Evolutionary conservation across 148 eudicot genomes (phyloP), one percentile per base, ranked within the genome.

Genomic region (Vaccinium corymbosum): DNA sequence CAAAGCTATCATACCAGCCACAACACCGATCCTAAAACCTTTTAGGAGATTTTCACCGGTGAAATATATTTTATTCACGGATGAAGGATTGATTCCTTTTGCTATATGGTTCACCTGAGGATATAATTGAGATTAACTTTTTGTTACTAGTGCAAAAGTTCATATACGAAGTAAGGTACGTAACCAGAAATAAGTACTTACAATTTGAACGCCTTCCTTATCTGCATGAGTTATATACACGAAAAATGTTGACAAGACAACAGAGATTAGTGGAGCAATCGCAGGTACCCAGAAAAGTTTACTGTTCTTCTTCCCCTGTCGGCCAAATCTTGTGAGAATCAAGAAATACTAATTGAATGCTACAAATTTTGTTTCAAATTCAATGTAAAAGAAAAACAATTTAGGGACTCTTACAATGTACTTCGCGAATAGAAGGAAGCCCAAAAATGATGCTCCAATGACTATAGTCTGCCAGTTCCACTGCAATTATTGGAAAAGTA

Each of bases 251-350:
- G 92, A 86, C 17, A 92, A 52, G 78, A 90, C 77, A 64, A 93
- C 91, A 4, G 93, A 91, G 16, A 89, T 81, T 32, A 93, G 76
- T 12, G 93, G 93, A 29, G 93, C 90, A 27, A 93, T 83, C 7
- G 94, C 93, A 27, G 94, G 89, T 75, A 92, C 88, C 95, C 95
- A 93, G 81, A 91, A 93, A 0, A 93, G 76, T 55, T 86, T 91
- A 77, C 81, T 89, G 83, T 90, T 89, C 83, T 81, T 90, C 88
- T 91, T 91, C 75, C 95, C 95, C 95, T 93, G 90, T 77, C 35
- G 3, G 55, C 20, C n/a, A 82, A 52, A 77, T 59, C 80, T n/a
- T 51, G 52, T 80, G 22, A 81, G 52, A 83, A 25, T 71, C 80
- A 20, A 11, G 46, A 50, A 19, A 48, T 80, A 68, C 38, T 27